Evolutionary conservation across 345 rosid genomes (phyloP).

Genomic region (Balakata baccata): DNA sequence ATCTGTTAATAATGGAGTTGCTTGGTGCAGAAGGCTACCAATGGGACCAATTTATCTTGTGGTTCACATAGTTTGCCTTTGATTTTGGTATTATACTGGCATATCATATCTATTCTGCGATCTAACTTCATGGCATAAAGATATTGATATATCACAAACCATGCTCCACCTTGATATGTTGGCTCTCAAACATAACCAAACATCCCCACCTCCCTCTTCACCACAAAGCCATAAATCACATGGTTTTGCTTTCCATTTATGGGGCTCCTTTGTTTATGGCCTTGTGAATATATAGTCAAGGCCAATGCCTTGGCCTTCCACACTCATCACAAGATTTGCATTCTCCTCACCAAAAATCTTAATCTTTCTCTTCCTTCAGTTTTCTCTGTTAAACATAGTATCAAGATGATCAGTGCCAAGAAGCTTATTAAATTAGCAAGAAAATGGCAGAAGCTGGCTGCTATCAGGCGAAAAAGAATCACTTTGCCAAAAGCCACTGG

Average conservation of each 20-base stretch:
- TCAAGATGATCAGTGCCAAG: slow-evolving; percentile 13
- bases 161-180: neutral
- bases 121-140: neutral
- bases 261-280: neutral
- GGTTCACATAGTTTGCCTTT: too few relatives aligned
- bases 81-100: too few relatives aligned
- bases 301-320: neutral
- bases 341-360: neutral
- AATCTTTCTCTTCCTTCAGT: neutral
- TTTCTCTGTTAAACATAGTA: neutral
- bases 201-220: neutral
- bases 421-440: slow-evolving; percentile 6
- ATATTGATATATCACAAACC: too few relatives aligned
- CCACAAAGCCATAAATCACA: too few relatives aligned
- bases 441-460: slow-evolving; percentile 15
- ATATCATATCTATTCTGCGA: too few relatives aligned
- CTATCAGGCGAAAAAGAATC: neutral
- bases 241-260: too few relatives aligned
- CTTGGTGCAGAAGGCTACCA: neutral
- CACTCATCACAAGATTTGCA: neutral
- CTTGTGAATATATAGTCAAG: neutral
- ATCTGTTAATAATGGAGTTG: neutral
- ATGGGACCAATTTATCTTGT: too few relatives aligned
- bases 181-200: neutral
- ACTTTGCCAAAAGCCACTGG: neutral